Evolutionary conservation across 2,329 filamentous ascomycete genomes (phyloP).

Genomic region (Arachnopeziza araneosa): DNA sequence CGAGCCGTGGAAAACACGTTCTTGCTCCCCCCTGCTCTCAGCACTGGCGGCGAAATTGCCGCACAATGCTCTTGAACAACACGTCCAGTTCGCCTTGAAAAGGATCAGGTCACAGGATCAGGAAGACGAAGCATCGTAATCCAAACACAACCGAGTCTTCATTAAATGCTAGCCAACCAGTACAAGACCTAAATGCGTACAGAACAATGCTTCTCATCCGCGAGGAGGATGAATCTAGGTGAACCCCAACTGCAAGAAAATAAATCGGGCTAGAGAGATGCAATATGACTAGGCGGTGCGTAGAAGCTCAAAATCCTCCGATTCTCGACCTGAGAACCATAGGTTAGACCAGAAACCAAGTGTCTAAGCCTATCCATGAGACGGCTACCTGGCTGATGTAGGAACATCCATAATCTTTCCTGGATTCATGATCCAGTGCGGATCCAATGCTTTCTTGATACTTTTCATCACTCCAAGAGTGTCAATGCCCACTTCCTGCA

Average conservation of each 20-base stretch:
- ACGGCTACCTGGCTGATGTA: neutral
- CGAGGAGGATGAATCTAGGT: constrained; percentile 19
- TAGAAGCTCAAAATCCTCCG: too few species aligned
- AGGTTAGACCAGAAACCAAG: too few species aligned
- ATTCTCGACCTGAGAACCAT: too few species aligned
- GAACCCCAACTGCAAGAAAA: neutral
- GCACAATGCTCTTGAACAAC: neutral
- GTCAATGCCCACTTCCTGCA: constrained; percentile 73
- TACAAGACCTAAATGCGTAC: constrained; percentile 3
- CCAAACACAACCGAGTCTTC: neutral
- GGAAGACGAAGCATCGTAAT: neutral
- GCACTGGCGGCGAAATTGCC: too few species aligned
- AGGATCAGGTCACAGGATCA: neutral
- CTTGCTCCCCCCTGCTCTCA: too few species aligned
- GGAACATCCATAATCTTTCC: constrained; percentile 81
- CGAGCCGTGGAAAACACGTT: too few species aligned
- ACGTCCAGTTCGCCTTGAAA: neutral
- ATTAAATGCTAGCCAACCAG: neutral
- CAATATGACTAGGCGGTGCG: neutral
- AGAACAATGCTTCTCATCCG: constrained; percentile 12
- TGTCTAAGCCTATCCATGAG: neutral
- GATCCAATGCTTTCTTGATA: constrained; percentile 79
- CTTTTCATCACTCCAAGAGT: constrained; percentile 80
- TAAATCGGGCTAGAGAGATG: neutral
- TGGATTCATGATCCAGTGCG: constrained; percentile 84